Conservation (phyloP, 768 basidiomycete species). For the Xerocomus potaroensis region DNA sequence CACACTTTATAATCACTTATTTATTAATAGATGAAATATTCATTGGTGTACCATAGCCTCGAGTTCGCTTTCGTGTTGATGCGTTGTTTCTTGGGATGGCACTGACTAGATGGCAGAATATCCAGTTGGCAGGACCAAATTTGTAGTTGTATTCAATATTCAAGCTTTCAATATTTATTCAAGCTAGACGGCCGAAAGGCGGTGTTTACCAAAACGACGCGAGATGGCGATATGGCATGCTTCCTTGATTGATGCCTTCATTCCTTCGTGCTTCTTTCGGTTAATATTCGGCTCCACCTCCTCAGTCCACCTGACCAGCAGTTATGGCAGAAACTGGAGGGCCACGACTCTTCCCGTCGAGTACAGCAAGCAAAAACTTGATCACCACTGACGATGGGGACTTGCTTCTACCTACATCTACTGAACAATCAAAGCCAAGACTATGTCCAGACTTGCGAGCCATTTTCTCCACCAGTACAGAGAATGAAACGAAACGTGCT, state of each 20-base stretch:
- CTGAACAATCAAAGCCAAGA: neutral
- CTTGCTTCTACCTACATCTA: neutral
- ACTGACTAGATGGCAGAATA: slow-evolving; percentile 21
- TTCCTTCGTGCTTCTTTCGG: too few species aligned
- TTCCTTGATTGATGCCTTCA: neutral
- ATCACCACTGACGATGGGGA: slow-evolving; percentile 3
- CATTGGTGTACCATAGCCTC: slow-evolving; percentile 11
- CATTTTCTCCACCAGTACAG: slow-evolving; percentile 9
- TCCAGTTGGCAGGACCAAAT: slow-evolving; percentile 31
- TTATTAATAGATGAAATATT: slow-evolving; percentile 22
- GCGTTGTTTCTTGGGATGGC: slow-evolving; percentile 11
- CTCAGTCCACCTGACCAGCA: neutral
- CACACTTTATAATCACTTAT: slow-evolving; percentile 25
- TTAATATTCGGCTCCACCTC: neutral
- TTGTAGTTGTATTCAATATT: slow-evolving; percentile 18
- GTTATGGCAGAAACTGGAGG: neutral
- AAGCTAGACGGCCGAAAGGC: slow-evolving; percentile 11
- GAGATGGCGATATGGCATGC: neutral
- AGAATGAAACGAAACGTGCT: slow-evolving; percentile 34
- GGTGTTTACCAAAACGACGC: neutral
- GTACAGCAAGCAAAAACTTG: neutral
- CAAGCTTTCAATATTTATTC: too few species aligned
- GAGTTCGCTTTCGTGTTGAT: slow-evolving; percentile 9
- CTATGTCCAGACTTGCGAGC: neutral
- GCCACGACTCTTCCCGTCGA: slow-evolving; percentile 1